These are phyloP conservation scores for Candida odintsovae DNA, from an alignment of 805 yeast genomes.

Conservation along the genomic window DNA sequence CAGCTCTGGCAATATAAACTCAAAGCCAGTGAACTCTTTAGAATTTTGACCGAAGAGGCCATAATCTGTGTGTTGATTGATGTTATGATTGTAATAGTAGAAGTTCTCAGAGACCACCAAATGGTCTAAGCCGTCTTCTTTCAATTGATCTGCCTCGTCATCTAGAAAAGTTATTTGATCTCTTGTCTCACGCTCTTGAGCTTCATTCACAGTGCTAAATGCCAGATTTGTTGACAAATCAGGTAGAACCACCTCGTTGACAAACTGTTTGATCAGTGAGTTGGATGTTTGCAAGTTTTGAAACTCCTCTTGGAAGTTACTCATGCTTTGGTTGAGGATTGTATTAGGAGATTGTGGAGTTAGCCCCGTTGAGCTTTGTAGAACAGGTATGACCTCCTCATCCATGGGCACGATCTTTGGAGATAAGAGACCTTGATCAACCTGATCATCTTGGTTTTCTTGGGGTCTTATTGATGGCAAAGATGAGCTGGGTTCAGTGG, in stretches of 20 bases:
- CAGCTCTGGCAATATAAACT: slow-evolving; percentile 1
- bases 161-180: too few relatives aligned
- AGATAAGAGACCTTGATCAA: too few relatives aligned
- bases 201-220: not conserved
- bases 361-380: not conserved
- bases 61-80: not conserved
- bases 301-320: slow-evolving; percentile 8
- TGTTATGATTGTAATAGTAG: not conserved
- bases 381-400: not conserved
- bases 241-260: slow-evolving; percentile 12
- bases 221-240: slow-evolving; percentile 2
- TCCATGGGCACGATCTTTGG: not conserved
- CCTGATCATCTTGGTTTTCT: too few relatives aligned
- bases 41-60: not conserved
- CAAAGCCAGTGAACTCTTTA: slow-evolving; percentile 5
- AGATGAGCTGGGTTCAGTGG: not conserved
- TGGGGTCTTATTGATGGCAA: not conserved
- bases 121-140: not conserved
- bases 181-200: too few relatives aligned
- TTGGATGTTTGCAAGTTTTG: slow-evolving; percentile 13
- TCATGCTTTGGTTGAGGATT: not conserved
- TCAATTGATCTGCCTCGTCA: not conserved
- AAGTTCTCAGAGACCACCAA: not conserved
- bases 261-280: slow-evolving; percentile 12
- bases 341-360: not conserved